Evolutionary conservation across 2,329 filamentous ascomycete species (phyloP), one percentile per base, ranked within the genome.

Genomic region (Fusarium sterilihyphosum): DNA sequence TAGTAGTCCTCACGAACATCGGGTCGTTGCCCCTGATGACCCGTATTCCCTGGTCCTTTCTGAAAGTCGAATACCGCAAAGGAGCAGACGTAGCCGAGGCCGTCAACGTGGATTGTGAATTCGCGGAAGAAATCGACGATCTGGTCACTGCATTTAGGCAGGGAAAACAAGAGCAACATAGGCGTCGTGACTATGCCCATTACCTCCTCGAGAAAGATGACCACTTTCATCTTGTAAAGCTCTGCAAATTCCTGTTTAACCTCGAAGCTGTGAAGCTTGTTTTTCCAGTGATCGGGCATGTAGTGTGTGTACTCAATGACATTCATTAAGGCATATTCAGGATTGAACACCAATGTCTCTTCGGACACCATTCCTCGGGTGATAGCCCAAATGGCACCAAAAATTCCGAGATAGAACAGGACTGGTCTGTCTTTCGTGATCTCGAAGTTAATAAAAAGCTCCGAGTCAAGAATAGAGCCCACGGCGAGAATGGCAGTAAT

Each of bases 1-100:
- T 96, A 98, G 81, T 98, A 98, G 77, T 98, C 95, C 67, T 96
- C 94, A 17, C 96, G 91, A 16, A 95, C 88, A 80, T 95, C 93
- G n/a, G 87, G 81, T 73, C 78, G 81, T 61, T 67, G 83, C 17
- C 82, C 83, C 43, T 81, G 80, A 22, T 82, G 82, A 59, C 82
- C 84, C 8, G 81, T 81, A 33, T 85, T 84, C 20, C 84, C 85
- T 29, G 92, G 87, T 31, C 92, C 93, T 81, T 95, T 96, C 82
- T 97, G 95, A 84, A 98, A 98, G 73, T 98, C 94, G 78, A 99
- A 99, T 41, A 98, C 94, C 7, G 96, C 96, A 84, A 98, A 98
- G 3, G 96, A 98, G 83, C 96, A 99, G 17, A 98, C 94, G 75
- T 98, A 96, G 29, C 96, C 96, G 41, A 99, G 88, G 0, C 96